These are phyloP conservation scores for Cephaloascus fragrans DNA, from an alignment of 805 yeast genomes.

Conservation along the genomic window DNA sequence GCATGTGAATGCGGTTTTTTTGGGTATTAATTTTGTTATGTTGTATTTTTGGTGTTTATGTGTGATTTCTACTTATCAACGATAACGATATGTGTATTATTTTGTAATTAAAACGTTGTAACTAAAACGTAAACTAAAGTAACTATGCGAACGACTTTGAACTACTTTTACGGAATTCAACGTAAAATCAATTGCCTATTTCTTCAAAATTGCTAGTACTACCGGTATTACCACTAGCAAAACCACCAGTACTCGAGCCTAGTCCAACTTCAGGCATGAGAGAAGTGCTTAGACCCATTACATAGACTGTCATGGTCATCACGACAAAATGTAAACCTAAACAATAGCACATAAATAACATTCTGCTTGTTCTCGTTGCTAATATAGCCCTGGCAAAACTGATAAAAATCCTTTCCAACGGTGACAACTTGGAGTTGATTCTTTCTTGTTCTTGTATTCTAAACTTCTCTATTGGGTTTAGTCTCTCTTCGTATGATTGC, in stretches of 20 bases:
- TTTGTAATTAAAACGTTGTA: too few relatives aligned
- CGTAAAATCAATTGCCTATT: too few relatives aligned
- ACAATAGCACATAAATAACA: conserved; percentile 67
- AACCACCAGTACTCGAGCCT: conserved; percentile 29
- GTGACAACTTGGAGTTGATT: conserved; percentile 59
- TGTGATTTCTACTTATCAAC: too few relatives aligned
- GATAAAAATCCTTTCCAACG: conserved; percentile 69
- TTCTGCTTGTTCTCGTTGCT: conserved; percentile 62
- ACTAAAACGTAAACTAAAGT: too few relatives aligned
- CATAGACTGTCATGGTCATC: conserved; percentile 50
- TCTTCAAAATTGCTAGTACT: too few relatives aligned
- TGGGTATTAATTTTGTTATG: too few relatives aligned
- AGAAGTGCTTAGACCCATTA: conserved; percentile 34
- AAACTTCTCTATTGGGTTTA: conserved; percentile 80
- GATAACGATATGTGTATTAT: too few relatives aligned
- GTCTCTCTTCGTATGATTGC: conserved; percentile 59
- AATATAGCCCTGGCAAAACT: conserved; percentile 66
- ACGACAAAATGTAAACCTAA: conserved; percentile 66
- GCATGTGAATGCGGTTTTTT: too few relatives aligned
- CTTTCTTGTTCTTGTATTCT: conserved; percentile 70
- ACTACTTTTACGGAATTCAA: too few relatives aligned
- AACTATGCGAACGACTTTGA: too few relatives aligned
- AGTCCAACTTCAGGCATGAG: conserved; percentile 38
- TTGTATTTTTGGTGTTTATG: too few relatives aligned
- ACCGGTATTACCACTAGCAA: conserved; percentile 10